Base-by-base conservation (phyloP, 768 basidiomycete species). In the Pluteus cervinus region DNA sequence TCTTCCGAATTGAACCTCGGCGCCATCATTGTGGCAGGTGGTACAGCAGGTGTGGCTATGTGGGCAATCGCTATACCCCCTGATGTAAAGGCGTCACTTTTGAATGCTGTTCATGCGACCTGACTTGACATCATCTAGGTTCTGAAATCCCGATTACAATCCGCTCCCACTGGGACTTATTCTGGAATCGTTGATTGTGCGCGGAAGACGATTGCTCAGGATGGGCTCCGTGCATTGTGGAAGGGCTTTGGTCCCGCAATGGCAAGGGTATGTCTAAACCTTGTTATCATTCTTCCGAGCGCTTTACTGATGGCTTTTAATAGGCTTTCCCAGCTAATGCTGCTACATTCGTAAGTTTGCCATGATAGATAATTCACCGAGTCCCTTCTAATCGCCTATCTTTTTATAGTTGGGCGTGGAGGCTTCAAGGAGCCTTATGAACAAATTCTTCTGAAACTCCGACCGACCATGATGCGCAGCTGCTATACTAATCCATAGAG, bases 241-340 rank as follows among this genome's bases (percentile, higher is more conserved):
- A 98, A 86, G 61, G 96, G 96, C 7, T 89, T 99, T 55, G 93
- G 89, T 31, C 96, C 94, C 11, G 96, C 96, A 12, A 97, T 98
- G 94, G 81, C 82, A 42, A 65, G 89, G 53, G 87, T 87, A 57
- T 38, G 83, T 63, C n/a, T 32, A 24, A 24, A 32, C 16, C 30
- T 37, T 24, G 11, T 34, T 34, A 16, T 14, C 15, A 10, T 12
- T 24, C 26, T n/a, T 44, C 2, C 21, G 37, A 14, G 21, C 32
- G 20, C 22, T 29, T 24, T 12, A 5, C 17, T 24, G 10, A 22
- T 29, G 21, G n/a, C 24, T n/a, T 33, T 11, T 32, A 44, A 4
- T 46, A 92, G 78, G 93, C 93, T 28, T 94, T 96, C 79, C 93
- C 93, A 9, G 93, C 93, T 18, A 98, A 98, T 59, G 93, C 93